Evolutionary conservation across 1,284 basidiomycete species (phyloP), one percentile per base, ranked within the genome.

Genomic region (Boletus smithii): DNA sequence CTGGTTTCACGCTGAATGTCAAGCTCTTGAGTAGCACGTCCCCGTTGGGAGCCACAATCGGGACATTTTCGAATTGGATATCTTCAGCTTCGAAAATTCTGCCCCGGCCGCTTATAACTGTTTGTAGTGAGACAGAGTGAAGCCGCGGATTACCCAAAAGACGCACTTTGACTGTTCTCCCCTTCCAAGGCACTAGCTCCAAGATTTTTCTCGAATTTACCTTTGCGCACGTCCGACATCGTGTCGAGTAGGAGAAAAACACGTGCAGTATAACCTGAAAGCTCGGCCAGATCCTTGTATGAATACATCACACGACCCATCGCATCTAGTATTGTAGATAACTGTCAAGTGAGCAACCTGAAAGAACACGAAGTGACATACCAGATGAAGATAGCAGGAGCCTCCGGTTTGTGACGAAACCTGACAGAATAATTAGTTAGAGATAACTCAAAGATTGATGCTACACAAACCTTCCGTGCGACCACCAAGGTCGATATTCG

Each of bases 1-100:
- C 92, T 31, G 81, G 88, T 66, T 90, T 88, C 44, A 98, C 89
- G 57, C 83, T 81, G 74, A 98, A 98, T 63, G 84, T 91, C 65
- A 99, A 72, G 57, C 76, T 83, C 61, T 76, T 79, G 46, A 99
- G 79, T 11, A 99, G 77, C 16, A 98, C 81, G 61, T 97, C 94
- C 10, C 95, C 95, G 58, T 97, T 98, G 2, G 95, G 95, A 9
- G 91, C 95, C 34, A 98, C 88, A 52, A 99, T 94, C 0, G 95
- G 95, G 1, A 99, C 95, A 50, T 87, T 77, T 59, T 95, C 87
- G 58, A 99, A 97, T 40, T 85, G 77, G 61, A 99, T 97, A 53
- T 91, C 87, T 46, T 93, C 88, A 0, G 89, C 88, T 57, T 90
- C 83, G 32, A 91, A 75, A 31, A 97, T 76, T 56, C 83, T 70